Base-by-base conservation (phyloP, 2,329 filamentous ascomycete species). In the Xenosphaeropsis pyriputrescens region DNA sequence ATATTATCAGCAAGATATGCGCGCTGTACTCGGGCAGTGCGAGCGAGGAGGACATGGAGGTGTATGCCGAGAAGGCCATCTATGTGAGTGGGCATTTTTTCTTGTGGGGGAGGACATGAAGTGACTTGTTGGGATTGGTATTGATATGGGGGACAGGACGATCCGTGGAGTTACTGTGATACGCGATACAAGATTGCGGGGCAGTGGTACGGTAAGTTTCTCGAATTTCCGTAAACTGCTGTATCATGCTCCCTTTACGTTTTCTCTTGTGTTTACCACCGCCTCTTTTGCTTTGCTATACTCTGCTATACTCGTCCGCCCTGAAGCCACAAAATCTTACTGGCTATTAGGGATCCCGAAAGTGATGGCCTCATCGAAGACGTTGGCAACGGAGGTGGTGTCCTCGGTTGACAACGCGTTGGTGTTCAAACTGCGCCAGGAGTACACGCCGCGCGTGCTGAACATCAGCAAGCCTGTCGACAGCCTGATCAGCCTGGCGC, bases 101-200 rank as follows among this genome's bases (percentile, higher is more conserved):
- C n/a, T n/a, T n/a, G n/a, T n/a, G n/a, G n/a, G n/a, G n/a, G n/a
- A n/a, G n/a, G n/a, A n/a, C n/a, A n/a, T n/a, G n/a, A n/a, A n/a
- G n/a, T n/a, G n/a, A n/a, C n/a, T n/a, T n/a, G n/a, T n/a, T n/a
- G n/a, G n/a, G n/a, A n/a, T n/a, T n/a, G n/a, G 12, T 26, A 9
- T 26, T 26, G 22, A 26, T 26, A 6, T n/a, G n/a, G n/a, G 22
- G 22, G 22, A 26, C 12, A 26, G 22, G 63, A 68, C 38, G 63
- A 68, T 44, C 61, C 62, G 1, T 64, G 58, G 48, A 63, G 59
- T 42, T 68, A 63, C 44, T 67, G 62, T 44, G 63, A 69, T 47
- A 66, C 60, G 0, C 48, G 63, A 37, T 66, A 64, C 42, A 68
- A 67, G 46, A 67, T 69, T 41, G 63, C 63, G 2, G 63, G 64